phyloP scores from a whole-genome alignment of 805 yeast species.

The Saccharomycopsis javanensis region DNA sequence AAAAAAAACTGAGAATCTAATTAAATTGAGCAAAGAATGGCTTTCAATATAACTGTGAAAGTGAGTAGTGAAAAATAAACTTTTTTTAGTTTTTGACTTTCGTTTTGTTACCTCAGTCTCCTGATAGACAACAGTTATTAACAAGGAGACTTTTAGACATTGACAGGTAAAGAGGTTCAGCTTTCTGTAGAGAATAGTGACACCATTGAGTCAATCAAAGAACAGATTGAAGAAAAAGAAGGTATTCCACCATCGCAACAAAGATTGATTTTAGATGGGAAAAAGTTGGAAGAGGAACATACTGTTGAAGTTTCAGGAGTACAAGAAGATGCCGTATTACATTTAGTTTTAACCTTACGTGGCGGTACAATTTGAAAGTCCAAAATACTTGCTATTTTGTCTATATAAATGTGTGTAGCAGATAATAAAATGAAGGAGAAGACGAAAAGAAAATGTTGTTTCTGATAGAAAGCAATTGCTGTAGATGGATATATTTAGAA shows the following conservation, averaged over 20 bases:
- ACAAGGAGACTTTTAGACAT: conserved; percentile 17
- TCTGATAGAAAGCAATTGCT: neutral
- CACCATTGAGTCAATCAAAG: conserved; percentile 64
- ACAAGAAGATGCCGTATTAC: conserved; percentile 77
- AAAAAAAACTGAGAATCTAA: neutral
- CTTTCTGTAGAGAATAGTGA: conserved; percentile 28
- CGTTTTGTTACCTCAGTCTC: too few species aligned
- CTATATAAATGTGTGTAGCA: neutral
- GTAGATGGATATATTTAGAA: neutral
- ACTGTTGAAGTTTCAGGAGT: conserved; percentile 67
- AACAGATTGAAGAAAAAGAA: conserved; percentile 88
- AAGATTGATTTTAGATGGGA: conserved; percentile 80
- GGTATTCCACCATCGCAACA: conserved; percentile 97
- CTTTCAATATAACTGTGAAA: conserved; percentile 44
- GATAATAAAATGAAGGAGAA: neutral
- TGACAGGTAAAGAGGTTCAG: conserved; percentile 30
- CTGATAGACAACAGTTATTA: neutral
- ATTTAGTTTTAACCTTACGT: conserved; percentile 83
- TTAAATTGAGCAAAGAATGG: neutral
- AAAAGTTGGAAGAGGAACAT: conserved; percentile 77
- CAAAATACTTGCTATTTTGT: neutral
- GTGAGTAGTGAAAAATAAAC: conserved; percentile 25
- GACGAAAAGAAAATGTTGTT: too few species aligned
- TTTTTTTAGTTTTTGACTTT: neutral
- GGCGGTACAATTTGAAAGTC: conserved; percentile 47